Base-by-base conservation (phyloP, 176 grass and related monocot species). In the Alopecurus myosuroides region DNA sequence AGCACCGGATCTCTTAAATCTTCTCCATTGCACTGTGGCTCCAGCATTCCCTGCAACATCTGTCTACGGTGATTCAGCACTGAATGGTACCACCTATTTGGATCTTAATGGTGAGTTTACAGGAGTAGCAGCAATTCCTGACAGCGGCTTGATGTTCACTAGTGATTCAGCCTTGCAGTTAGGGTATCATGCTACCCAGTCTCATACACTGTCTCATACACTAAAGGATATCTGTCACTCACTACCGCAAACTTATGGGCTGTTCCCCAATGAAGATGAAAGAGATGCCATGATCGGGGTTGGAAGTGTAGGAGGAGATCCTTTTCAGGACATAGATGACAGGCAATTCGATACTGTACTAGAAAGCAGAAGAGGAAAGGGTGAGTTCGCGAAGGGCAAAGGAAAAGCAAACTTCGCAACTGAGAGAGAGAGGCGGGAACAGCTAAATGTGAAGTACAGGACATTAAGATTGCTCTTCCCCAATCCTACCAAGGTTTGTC, bases 401-500 rank as follows among this genome's bases (percentile, higher is more conserved):
- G 95, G 71, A 30, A 97, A 94, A 84, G 69, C 85, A 26, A 97
- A 88, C 57, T 97, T 92, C 40, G 95, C 95, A 60, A 94, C 95
- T 18, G 95, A 97, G 88, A 91, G 90, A 56, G 92, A 97, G 82
- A 92, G 95, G 82, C 82, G 95, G 76, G 95, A 94, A 48, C 95
- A 97, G 85, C 83, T 92, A 79, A 97, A 97, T 88, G 95, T 94
- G 85, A 97, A 97, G 71, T 97, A 88, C 74, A 81, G 66, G 55
- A 89, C 86, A 40, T 78, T 97, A 37, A 92, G 85, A 81, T 83
- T 73, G 57, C 90, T 97, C 4, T 91, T 94, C 37, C 92, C 92
- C 49, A 94, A 97, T 70, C 90, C 95, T 55, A 94, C 95, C 52
- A 97, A 94, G 95, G 95, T 97, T 81, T 52, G 65, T 34, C 22